phyloP scores from a whole-genome alignment of 441 rosid genomes.

The Jatropha multifida region DNA sequence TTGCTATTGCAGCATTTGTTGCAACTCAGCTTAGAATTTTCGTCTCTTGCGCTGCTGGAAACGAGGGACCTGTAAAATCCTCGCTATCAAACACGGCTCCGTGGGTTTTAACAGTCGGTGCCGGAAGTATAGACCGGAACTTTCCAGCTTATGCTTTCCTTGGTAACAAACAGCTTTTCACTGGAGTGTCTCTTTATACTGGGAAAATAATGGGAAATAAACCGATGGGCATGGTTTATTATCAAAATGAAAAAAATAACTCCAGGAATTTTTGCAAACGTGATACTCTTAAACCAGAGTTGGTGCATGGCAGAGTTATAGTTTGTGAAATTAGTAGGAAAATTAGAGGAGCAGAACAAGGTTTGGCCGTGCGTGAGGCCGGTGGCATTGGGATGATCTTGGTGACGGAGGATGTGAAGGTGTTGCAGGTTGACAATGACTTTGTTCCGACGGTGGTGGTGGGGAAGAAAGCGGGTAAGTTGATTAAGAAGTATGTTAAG shows the following conservation, averaged over 20 bases:
- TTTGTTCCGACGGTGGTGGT: constrained; percentile 63
- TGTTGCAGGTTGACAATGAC: constrained; percentile 71
- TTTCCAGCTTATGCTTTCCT: constrained; percentile 65
- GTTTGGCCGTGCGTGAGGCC: constrained; percentile 63
- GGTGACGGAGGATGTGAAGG: constrained; percentile 71
- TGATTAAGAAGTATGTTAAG: constrained; percentile 47
- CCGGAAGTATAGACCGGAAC: constrained; percentile 75
- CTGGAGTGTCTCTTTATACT: constrained; percentile 66
- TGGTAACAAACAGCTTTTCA: constrained; percentile 43
- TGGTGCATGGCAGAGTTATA: constrained; percentile 67
- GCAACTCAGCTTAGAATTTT: constrained; percentile 77
- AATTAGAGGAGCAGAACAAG: constrained; percentile 70
- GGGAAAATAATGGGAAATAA: constrained; percentile 60
- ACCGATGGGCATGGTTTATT: constrained; percentile 45
- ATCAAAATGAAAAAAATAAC: constrained; percentile 38
- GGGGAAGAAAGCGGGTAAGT: constrained; percentile 63
- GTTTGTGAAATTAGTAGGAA: constrained; percentile 68
- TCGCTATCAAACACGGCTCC: constrained; percentile 23
- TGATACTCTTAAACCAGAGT: constrained; percentile 54
- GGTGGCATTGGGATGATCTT: constrained; percentile 85
- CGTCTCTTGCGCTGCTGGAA: constrained; percentile 79
- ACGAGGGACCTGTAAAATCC: constrained; percentile 61
- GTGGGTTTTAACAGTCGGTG: constrained; percentile 88
- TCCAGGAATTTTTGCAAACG: constrained; percentile 57
- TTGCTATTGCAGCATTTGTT: constrained; percentile 62